These are phyloP conservation scores for Erysimum cheiranthoides DNA, from an alignment of 345 rosid species.

Conservation along the genomic window DNA sequence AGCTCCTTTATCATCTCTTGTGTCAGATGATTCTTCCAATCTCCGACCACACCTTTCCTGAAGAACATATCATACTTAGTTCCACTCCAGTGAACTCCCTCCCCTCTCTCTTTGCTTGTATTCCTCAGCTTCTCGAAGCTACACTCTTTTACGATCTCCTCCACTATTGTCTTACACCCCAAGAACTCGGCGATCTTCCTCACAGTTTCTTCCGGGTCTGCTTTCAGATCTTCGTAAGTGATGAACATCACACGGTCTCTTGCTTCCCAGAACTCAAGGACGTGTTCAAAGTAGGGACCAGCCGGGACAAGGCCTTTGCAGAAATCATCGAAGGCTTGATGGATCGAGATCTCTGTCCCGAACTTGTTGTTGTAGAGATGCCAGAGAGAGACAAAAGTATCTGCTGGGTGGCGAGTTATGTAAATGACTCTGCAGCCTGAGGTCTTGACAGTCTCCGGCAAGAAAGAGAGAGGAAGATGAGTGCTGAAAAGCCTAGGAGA, in stretches of 20 bases:
- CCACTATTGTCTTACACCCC: conserved; percentile 45
- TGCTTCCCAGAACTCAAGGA: conserved; percentile 48
- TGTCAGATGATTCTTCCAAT: conserved; percentile 50
- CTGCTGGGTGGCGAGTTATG: conserved; percentile 45
- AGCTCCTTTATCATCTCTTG: conserved; percentile 47
- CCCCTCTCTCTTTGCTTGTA: conserved; percentile 45
- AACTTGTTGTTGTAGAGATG: conserved; percentile 42
- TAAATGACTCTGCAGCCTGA: conserved; percentile 41
- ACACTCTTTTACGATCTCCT: conserved; percentile 44
- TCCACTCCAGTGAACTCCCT: conserved; percentile 32
- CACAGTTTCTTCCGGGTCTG: conserved; percentile 30
- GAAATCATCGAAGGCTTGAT: conserved; percentile 47
- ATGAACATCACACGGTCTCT: conserved; percentile 44
- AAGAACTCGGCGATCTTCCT: conserved; percentile 50
- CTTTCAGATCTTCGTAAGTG: conserved; percentile 52
- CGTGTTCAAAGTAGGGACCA: conserved; percentile 54
- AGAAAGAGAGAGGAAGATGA: conserved; percentile 41
- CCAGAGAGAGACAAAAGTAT: conserved; percentile 48
- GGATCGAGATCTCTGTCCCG: conserved; percentile 37
- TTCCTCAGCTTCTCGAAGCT: conserved; percentile 48
- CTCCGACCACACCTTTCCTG: conserved; percentile 54
- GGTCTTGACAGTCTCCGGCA: conserved; percentile 36
- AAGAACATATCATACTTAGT: conserved; percentile 42
- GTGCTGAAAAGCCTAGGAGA: conserved; percentile 47
- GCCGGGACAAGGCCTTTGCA: conserved; percentile 42